phyloP scores from a whole-genome alignment of 495 filamentous ascomycete species.

The Aspergillus olivimuriae region DNA sequence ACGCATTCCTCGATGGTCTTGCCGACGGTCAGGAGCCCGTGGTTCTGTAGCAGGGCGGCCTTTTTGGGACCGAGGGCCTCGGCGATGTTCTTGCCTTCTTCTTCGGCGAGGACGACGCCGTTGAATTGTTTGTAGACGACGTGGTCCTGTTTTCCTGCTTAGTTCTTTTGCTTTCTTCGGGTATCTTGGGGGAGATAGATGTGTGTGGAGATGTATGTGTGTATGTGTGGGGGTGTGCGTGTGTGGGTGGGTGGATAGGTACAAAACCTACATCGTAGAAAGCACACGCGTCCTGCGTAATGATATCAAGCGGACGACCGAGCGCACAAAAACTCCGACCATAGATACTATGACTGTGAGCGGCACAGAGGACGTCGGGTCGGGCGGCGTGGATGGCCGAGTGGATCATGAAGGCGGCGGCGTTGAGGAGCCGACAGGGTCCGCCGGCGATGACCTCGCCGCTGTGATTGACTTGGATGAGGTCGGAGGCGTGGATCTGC shows the following conservation, averaged over 20 bases:
- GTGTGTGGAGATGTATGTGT: background rate
- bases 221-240: background rate
- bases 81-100: slow-evolving; percentile 66
- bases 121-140: slow-evolving; percentile 61
- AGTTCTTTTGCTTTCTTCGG: background rate
- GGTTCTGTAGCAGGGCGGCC: slow-evolving; percentile 65
- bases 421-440: slow-evolving; percentile 54
- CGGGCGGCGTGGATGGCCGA: slow-evolving; percentile 61
- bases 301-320: slow-evolving; percentile 62
- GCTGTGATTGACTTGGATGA: slow-evolving; percentile 61
- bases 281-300: slow-evolving; percentile 63
- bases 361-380: slow-evolving; percentile 66
- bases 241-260: too few relatives aligned
- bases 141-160: slow-evolving; percentile 41
- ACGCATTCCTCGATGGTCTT: slow-evolving; percentile 52
- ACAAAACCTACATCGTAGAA: slow-evolving; percentile 51
- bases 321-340: slow-evolving; percentile 63
- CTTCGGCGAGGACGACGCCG: slow-evolving; percentile 63
- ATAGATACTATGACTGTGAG: slow-evolving; percentile 66
- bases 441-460: slow-evolving; percentile 68
- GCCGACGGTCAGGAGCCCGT: slow-evolving; percentile 56
- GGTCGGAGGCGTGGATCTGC: slow-evolving; percentile 60
- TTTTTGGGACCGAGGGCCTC: slow-evolving; percentile 59
- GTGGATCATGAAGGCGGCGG: slow-evolving; percentile 64
- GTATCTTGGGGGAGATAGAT: too few relatives aligned